Percentiles rank a stretch among this genome's conserved stretches.
Evolutionary conservation across 108 stramenopile genomes (phyloP).

Genomic region (Skeletonema tropicum): DNA sequence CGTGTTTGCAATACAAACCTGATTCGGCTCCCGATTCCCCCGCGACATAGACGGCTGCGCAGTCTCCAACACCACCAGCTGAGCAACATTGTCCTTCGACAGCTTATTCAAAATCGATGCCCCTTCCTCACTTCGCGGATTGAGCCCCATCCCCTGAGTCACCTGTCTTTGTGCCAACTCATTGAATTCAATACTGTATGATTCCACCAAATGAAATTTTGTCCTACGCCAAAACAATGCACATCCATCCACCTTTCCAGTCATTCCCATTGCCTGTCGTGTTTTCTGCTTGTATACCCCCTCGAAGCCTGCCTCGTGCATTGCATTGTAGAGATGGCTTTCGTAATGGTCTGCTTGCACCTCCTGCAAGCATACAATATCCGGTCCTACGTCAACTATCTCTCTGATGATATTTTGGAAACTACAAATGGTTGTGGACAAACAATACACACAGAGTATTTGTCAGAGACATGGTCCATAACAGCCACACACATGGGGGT

Average conservation of each 20-base stretch:
- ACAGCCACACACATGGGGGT: too few relatives aligned
- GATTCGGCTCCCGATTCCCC: constrained; percentile 77
- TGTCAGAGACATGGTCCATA: too few relatives aligned
- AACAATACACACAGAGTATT: too few relatives aligned
- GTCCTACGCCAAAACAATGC: constrained; percentile 95
- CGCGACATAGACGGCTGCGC: constrained; percentile 71
- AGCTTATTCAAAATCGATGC: constrained; percentile 88
- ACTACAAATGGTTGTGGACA: constrained; percentile 31
- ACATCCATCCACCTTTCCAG: constrained; percentile 99
- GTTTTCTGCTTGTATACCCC: constrained; percentile 99
- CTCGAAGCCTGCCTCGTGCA: constrained; percentile 93
- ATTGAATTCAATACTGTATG: constrained; percentile 98
- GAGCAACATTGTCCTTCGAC: constrained; percentile 98
- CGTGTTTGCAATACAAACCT: constrained; percentile 96
- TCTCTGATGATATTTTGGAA: constrained; percentile 93
- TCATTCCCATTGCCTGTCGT: constrained; percentile 92
- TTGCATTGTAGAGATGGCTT: constrained; percentile 84
- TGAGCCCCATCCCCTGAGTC: constrained; percentile 82
- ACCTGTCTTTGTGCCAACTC: constrained; percentile 92
- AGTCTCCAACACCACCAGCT: constrained; percentile 93
- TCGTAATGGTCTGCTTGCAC: constrained; percentile 98
- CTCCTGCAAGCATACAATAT: constrained; percentile 98
- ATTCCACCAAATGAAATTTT: constrained; percentile 93
- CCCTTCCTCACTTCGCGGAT: constrained; percentile 86
- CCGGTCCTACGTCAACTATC: constrained; percentile 92